These are phyloP conservation scores for Adenanthera pavonina DNA, from an alignment of 306 rosid species.

Conservation along the genomic window DNA sequence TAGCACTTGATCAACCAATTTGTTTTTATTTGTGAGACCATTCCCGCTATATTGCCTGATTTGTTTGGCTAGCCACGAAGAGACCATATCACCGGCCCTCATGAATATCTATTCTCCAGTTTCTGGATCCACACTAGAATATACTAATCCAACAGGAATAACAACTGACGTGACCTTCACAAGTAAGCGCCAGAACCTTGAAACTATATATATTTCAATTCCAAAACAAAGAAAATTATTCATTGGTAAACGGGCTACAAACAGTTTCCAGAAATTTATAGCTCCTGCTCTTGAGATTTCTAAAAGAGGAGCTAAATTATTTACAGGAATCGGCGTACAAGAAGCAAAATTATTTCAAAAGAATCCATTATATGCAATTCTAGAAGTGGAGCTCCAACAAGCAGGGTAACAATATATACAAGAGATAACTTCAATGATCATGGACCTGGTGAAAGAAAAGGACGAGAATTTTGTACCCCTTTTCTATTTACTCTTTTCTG, in stretches of 20 bases:
- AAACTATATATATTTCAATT: too few species aligned
- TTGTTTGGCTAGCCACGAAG: too few species aligned
- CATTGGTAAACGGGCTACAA: background rate
- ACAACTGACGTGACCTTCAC: too few species aligned
- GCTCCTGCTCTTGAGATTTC: background rate
- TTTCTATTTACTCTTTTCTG: conserved; percentile 57
- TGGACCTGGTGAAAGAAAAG: conserved; percentile 24
- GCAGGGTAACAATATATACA: conserved; percentile 58
- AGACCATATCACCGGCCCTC: too few species aligned
- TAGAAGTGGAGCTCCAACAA: conserved; percentile 43
- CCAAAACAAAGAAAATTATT: background rate
- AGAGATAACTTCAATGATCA: conserved; percentile 35
- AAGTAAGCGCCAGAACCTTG: background rate
- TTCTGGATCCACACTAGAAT: too few species aligned
- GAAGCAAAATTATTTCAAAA: conserved; percentile 48
- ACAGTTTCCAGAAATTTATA: background rate
- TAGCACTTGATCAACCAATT: too few species aligned
- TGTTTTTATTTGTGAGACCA: too few species aligned
- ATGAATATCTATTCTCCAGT: too few species aligned
- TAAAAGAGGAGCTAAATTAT: background rate
- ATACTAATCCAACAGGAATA: background rate
- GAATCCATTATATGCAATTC: conserved; percentile 55
- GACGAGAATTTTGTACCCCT: conserved; percentile 36
- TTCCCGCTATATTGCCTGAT: too few species aligned
- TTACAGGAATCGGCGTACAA: conserved; percentile 24